These are phyloP conservation scores for Alternaria sp. DNA, from an alignment of 2,329 filamentous ascomycete species.

Conservation along the genomic window DNA sequence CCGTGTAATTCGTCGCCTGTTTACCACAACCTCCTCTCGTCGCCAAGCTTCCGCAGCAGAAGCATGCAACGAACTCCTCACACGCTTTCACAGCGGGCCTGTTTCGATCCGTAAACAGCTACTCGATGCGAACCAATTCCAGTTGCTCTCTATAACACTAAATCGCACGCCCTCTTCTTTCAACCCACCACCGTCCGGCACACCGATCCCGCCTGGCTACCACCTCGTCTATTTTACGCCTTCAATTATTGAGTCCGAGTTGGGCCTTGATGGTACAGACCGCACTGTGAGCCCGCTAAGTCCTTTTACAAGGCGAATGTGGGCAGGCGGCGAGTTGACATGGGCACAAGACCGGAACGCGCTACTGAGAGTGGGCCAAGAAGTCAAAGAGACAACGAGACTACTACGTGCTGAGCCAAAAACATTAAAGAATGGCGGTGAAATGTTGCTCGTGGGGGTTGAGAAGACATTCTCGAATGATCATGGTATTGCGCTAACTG, in stretches of 20 bases:
- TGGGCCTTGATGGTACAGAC: conserved; percentile 87
- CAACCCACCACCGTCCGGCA: conserved; percentile 32
- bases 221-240: conserved; percentile 91
- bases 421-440: conserved; percentile 59
- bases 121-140: conserved; percentile 45
- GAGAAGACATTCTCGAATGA: conserved; percentile 60
- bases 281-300: conserved; percentile 75
- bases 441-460: conserved; percentile 68
- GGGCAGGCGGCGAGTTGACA: conserved; percentile 82
- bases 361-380: conserved; percentile 40
- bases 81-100: conserved; percentile 39
- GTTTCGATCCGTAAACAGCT: conserved; percentile 42
- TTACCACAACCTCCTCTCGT: conserved; percentile 24
- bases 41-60: conserved; percentile 35
- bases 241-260: conserved; percentile 66
- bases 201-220: conserved; percentile 70
- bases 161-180: conserved; percentile 33
- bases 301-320: conserved; percentile 80
- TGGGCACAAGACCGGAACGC: conserved; percentile 55
- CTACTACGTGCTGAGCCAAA: conserved; percentile 57
- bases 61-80: conserved; percentile 42
- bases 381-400: conserved; percentile 55
- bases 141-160: conserved; percentile 42
- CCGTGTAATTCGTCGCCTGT: conserved; percentile 28
- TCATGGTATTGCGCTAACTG: conserved; percentile 46